Evolutionary conservation across 768 basidiomycete species (phyloP), one percentile per base, ranked within the genome.

Genomic region (Boletellus emodensis): DNA sequence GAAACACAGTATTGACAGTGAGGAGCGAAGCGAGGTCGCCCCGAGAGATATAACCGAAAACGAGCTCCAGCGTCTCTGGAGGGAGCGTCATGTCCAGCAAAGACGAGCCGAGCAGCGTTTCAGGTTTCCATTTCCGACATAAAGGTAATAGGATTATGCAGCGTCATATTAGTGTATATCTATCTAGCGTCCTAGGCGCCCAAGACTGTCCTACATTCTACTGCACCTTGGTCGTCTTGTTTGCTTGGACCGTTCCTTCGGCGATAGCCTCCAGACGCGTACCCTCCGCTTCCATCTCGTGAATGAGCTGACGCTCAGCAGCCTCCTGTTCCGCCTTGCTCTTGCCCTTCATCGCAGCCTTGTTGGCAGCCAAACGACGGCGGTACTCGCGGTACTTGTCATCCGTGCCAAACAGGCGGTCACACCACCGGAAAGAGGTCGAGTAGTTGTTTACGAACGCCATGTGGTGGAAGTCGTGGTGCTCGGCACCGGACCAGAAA

Each of bases 381-480:
- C 85, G 82, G 75, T 94, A 93, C 32, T 81, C 84, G 18, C 75
- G 82, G 73, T 96, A 98, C 75, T 90, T 92, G 70, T 76, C 69
- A 62, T 99, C 95, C 0, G 95, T 98, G 44, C 94, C 94, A 62
- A 90, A 85, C 57, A 92, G 70, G 52, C 79, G 78, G 69, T 98
- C 95, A 69, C 88, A 91, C 87, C 90, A 95, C 36, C 93, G 82
- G 83, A 96, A 96, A 18, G 87, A 90, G 7, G 93, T 94, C 9
- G 90, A 89, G 67, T 80, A 95, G 76, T 94, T 94, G 76, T 94
- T 93, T 44, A 82, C 83, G 76, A 94, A 95, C 4, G 89, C 85
- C 89, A 93, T 90, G 72, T 99, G 95, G 71, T 98, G 95, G 82
- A 93, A 97, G 65, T 97, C 94, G 67, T 96, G 94, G 72, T 95